Conservation (phyloP, 2,329 filamentous ascomycete genomes). For the Trichophyton mentagrophytes region DNA sequence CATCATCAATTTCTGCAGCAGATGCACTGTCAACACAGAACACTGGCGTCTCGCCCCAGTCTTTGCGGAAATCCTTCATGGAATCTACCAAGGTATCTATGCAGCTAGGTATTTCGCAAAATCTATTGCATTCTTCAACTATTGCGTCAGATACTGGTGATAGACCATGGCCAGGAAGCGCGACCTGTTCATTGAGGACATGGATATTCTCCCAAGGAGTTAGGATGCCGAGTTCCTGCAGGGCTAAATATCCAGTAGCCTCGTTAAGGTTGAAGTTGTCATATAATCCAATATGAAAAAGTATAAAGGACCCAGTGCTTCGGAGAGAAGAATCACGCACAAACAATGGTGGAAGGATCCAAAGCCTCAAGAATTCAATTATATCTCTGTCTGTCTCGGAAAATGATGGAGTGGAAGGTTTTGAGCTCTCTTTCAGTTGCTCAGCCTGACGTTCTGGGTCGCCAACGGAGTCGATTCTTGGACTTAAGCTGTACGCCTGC, state of each 20-base stretch:
- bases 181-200: slow-evolving; percentile 40
- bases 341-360: slow-evolving; percentile 32
- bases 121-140: slow-evolving; percentile 21
- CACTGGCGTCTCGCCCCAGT: slow-evolving; percentile 45
- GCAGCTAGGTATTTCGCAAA: slow-evolving; percentile 17
- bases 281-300: slow-evolving; percentile 47
- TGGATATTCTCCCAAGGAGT: slow-evolving; percentile 45
- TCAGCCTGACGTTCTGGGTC: neutral
- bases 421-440: slow-evolving; percentile 8
- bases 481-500: slow-evolving; percentile 30
- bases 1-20: slow-evolving; percentile 51
- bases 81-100: slow-evolving; percentile 34
- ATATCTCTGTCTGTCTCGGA: slow-evolving; percentile 39
- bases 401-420: slow-evolving; percentile 32
- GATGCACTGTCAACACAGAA: slow-evolving; percentile 46
- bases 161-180: slow-evolving; percentile 37
- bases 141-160: slow-evolving; percentile 21
- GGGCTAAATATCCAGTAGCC: slow-evolving; percentile 36
- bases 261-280: slow-evolving; percentile 27
- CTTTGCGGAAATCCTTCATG: slow-evolving; percentile 44
- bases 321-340: slow-evolving; percentile 30
- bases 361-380: slow-evolving; percentile 44
- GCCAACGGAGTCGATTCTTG: slow-evolving; percentile 8
- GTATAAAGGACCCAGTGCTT: slow-evolving; percentile 42
- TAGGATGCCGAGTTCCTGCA: slow-evolving; percentile 51